Evolutionary conservation across 2,329 filamentous ascomycete genomes (phyloP).

Genomic region (Aspergillus ochraceus): DNA sequence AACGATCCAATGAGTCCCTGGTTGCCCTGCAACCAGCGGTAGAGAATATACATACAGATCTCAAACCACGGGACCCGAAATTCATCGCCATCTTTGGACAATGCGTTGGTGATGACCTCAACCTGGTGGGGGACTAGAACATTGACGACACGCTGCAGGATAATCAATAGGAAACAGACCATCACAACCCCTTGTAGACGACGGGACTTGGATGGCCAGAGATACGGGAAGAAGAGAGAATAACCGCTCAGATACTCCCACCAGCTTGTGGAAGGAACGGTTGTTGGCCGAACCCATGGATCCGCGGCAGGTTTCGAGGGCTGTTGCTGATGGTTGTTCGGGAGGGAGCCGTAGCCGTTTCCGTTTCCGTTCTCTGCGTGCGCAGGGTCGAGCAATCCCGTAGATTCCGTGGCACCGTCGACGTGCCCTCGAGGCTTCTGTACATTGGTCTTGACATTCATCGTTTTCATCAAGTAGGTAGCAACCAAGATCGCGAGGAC

Average conservation of each 20-base stretch:
- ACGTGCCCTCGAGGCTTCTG: slow-evolving; percentile 28
- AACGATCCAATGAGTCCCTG: slow-evolving; percentile 83
- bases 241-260: slow-evolving; percentile 95
- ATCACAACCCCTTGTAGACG: slow-evolving; percentile 76
- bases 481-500: slow-evolving; percentile 61
- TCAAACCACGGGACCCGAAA: slow-evolving; percentile 67
- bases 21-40: slow-evolving; percentile 79
- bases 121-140: slow-evolving; percentile 81
- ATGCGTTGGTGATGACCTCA: slow-evolving; percentile 72
- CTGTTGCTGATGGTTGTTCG: slow-evolving; percentile 38
- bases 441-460: slow-evolving; percentile 47
- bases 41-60: slow-evolving; percentile 74
- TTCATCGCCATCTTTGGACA: slow-evolving; percentile 60
- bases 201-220: slow-evolving; percentile 84
- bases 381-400: slow-evolving; percentile 41
- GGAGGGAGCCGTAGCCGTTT: slow-evolving; percentile 52
- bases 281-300: slow-evolving; percentile 86
- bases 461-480: slow-evolving; percentile 57
- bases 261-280: slow-evolving; percentile 85
- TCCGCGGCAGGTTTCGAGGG: slow-evolving; percentile 54
- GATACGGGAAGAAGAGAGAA: slow-evolving; percentile 89
- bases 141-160: slow-evolving; percentile 81
- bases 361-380: slow-evolving; percentile 52
- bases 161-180: slow-evolving; percentile 76
- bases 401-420: slow-evolving; percentile 45